phyloP scores from a whole-genome alignment of 2,329 filamentous ascomycete genomes.

The Diaporthe amygdali region DNA sequence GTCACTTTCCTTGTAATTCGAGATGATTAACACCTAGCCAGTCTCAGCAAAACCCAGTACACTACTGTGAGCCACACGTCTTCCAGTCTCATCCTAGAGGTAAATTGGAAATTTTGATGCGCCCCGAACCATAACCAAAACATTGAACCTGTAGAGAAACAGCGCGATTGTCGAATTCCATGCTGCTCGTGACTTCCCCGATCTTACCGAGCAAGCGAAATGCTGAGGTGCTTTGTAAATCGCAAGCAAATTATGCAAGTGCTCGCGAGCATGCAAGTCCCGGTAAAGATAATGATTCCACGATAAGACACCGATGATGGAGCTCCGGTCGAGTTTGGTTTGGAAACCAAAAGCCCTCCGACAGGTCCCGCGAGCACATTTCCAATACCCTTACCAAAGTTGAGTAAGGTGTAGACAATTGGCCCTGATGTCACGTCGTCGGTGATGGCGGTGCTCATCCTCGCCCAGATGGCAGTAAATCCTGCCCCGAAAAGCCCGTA shows the following conservation, averaged over 20 bases:
- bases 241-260: not conserved
- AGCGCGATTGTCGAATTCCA: not conserved
- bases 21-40: too few relatives aligned
- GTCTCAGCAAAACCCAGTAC: too few relatives aligned
- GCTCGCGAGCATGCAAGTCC: not conserved
- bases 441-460: not conserved
- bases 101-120: too few relatives aligned
- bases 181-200: too few relatives aligned
- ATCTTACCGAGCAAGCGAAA: not conserved
- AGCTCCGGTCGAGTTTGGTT: not conserved
- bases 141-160: too few relatives aligned
- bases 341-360: not conserved
- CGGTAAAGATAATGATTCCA: not conserved
- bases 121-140: too few relatives aligned
- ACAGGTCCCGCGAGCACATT: not conserved
- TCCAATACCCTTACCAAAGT: not conserved
- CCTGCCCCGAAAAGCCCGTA: conserved; percentile 63
- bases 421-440: not conserved
- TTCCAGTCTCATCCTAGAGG: too few relatives aligned
- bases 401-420: not conserved
- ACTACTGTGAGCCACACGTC: too few relatives aligned
- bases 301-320: not conserved
- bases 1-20: too few relatives aligned
- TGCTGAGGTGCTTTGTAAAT: not conserved
- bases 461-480: conserved; percentile 29